Evolutionary conservation across 176 grass and related monocot species (phyloP).

Genomic region (Thalia dealbata): DNA sequence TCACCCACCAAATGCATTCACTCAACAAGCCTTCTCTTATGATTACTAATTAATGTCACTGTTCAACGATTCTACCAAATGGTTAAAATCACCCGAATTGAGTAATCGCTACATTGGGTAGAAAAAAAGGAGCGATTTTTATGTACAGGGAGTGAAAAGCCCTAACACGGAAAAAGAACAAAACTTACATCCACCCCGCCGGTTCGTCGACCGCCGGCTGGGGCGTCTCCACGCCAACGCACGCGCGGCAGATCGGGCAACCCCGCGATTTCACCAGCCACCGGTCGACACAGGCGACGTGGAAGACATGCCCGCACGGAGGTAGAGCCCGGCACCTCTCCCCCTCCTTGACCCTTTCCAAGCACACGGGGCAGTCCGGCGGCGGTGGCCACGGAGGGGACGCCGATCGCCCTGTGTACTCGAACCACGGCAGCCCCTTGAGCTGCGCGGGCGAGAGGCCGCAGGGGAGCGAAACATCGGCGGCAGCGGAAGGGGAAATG

Average conservation of each 20-base stretch:
- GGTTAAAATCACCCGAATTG: too few species aligned
- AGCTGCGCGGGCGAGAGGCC: constrained; percentile 38
- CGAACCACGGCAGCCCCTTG: constrained; percentile 26
- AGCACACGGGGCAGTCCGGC: constrained; percentile 43
- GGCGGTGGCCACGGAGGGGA: neutral
- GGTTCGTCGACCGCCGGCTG: neutral
- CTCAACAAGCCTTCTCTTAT: neutral
- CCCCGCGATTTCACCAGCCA: constrained; percentile 53
- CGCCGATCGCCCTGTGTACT: neutral
- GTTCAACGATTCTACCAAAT: neutral
- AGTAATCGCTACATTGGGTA: too few species aligned
- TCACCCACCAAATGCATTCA: neutral
- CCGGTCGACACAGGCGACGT: constrained; percentile 60
- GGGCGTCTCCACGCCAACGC: constrained; percentile 17
- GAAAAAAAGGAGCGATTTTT: neutral
- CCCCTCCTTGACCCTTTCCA: constrained; percentile 35
- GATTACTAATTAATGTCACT: neutral
- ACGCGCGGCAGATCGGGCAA: constrained; percentile 70
- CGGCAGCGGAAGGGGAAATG: neutral
- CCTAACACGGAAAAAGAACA: neutral
- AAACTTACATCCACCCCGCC: neutral
- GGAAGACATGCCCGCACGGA: constrained; percentile 57
- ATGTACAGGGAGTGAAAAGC: neutral
- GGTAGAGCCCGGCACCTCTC: constrained; percentile 64
- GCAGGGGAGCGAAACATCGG: neutral